Base-by-base conservation (phyloP, 1,139 yeast genomes). In the Meyerozyma athensensis region DNA sequence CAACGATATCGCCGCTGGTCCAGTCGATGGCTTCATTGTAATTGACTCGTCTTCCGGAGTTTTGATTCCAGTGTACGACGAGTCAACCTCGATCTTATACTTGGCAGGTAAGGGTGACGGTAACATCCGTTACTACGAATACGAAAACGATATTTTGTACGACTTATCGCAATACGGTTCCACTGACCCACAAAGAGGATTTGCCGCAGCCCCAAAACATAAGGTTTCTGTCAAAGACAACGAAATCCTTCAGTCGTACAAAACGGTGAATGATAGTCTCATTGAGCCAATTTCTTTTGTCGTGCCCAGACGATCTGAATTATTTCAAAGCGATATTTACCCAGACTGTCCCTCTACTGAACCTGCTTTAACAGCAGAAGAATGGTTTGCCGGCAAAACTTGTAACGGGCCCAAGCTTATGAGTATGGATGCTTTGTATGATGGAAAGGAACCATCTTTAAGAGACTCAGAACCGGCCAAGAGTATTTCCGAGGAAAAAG, bases 101-200 rank as follows among this genome's bases (percentile, higher is more conserved):
- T 69, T 92, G 46, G 97, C 96, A 26, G 98, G 98, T 49, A 92
- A 92, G 61, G 99, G 98, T 58, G 98, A 92, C 59, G 97, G 98
- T 53, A 92, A 92, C 59, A 87, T 92, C 55, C 86, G 97, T 54
- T 90, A 90, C 63, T 89, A 70, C 55, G 97, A 92, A 63, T 86
- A 75, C 56, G 86, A 80, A 47, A 79, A 84, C 50, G 97, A 92
- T 54, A 82, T 79, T 49, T 70, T 92, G 44, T 79, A 71, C 61
- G 89, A 86, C 48, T 67, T 92, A 44, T 85, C 96, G 5, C 96
- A 90, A 59, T 92, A 75, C 59, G 81, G 82, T 41, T 87, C 97
- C 2, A 77, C 80, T 5, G 95, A 87, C 36, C 95, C 98, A 3
- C 98, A 92, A 69, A 82, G 98, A 61, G 99, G 99, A 1, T 81